Base-by-base conservation (phyloP, 148 eudicot genomes). In the Rhododendron ovatum region DNA sequence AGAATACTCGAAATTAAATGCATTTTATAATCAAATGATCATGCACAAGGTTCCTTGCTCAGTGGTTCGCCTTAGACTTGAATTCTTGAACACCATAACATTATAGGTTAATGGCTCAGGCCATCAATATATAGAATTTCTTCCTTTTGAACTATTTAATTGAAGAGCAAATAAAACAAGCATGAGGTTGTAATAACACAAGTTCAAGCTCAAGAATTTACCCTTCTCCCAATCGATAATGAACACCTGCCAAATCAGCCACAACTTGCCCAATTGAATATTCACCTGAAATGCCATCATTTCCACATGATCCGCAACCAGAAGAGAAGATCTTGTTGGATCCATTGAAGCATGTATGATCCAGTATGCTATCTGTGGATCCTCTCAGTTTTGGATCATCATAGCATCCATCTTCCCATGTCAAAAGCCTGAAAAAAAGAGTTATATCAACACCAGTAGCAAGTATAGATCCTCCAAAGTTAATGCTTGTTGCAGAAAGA, bases 211-310 rank as follows among this genome's bases (percentile, higher is more conserved):
- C 47, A 82, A 85, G 85, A 85, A 82, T 82, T 87, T 94, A 96
- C 98, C 98, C 98, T 65, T 93, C 93, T 88, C 98, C 98, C 71
- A 89, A 73, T 45, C 82, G 84, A 89, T 96, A 90, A 82, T 93
- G 93, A 81, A 83, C 81, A 84, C 87, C 73, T 79, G 95, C 91
- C 90, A 93, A 84, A 86, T 86, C 90, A 85, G 89, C 89, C 77
- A 91, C 39, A 48, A 90, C 93, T 87, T 87, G 79, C 82, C 79
- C 89, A 88, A 88, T 51, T 76, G 91, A 86, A 88, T 81, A 86
- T 51, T 84, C 90, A 37, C 74, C 78, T 51, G 80, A 82, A 84
- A 61, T 77, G 67, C 83, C 91, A 86, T 78, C 89, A 50, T 41
- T 71, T 65, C 37, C 17, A 69, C 84, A 82, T 83, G 86, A 82